Conservation (phyloP, 208 protist genomes). For the Jaenimonas drosophilae region DNA sequence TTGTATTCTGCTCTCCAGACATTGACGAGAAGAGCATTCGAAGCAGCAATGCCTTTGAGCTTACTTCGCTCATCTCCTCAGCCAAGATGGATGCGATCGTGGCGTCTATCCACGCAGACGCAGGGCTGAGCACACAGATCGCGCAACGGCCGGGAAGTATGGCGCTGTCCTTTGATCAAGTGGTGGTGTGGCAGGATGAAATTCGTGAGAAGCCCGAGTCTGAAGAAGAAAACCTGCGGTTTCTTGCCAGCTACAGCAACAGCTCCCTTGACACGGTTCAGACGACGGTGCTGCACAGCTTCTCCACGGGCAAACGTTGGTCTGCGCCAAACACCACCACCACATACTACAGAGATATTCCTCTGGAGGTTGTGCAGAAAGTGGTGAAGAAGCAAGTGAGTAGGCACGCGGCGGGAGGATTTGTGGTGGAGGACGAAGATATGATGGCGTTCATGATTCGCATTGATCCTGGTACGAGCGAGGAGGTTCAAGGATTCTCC, state of each 20-base stretch:
- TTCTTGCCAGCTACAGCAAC: conserved; percentile 55
- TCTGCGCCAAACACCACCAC: conserved; percentile 32
- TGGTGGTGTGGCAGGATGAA: conserved; percentile 59
- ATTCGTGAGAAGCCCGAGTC: conserved; percentile 76
- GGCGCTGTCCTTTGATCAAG: conserved; percentile 79
- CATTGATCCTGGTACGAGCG: conserved; percentile 34
- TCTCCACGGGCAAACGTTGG: conserved; percentile 14
- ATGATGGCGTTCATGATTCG: conserved; percentile 25
- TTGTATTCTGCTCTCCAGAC: conserved; percentile 53
- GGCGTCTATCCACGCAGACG: conserved; percentile 3
- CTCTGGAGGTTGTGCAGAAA: conserved; percentile 29
- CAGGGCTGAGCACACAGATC: conserved; percentile 3
- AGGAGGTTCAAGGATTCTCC: conserved; percentile 48
- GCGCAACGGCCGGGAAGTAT: conserved; percentile 16
- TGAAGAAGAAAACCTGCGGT: conserved; percentile 24
- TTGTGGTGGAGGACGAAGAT: conserved; percentile 73
- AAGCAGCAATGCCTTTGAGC: conserved; percentile 22
- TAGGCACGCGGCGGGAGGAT: conserved; percentile 49
- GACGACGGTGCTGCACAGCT: conserved; percentile 36
- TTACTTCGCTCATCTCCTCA: conserved; percentile 34
- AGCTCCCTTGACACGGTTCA: conserved; percentile 50
- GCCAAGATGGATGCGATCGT: conserved; percentile 26
- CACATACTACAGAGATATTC: conserved; percentile 49
- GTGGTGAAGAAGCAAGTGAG: conserved; percentile 38
- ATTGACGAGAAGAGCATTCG: conserved; percentile 77